Conservation (phyloP, 768 basidiomycete species). For the Chalciporus sphaerocephalus region DNA sequence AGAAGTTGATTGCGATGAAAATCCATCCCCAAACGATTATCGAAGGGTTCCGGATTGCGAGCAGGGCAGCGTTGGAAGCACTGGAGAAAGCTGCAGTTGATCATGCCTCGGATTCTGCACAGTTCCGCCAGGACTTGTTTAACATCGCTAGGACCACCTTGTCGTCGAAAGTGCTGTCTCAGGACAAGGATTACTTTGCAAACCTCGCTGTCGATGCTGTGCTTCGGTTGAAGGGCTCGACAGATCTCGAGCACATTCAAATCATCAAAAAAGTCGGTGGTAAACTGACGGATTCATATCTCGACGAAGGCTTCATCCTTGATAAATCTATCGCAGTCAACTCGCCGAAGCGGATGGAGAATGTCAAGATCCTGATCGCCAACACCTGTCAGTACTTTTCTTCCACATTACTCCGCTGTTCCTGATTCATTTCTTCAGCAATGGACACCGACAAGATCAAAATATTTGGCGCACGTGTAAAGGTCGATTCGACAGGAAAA, state of each 20-base stretch:
- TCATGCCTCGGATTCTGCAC: conserved; percentile 64
- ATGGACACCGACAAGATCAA: conserved; percentile 99
- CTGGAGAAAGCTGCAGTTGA: conserved; percentile 80
- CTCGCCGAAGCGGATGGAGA: conserved; percentile 91
- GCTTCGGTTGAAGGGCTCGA: conserved; percentile 90
- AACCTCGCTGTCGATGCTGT: conserved; percentile 98
- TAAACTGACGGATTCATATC: conserved; percentile 95
- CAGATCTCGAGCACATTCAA: conserved; percentile 96
- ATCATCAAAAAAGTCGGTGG: conserved; percentile 99
- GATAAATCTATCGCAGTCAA: conserved; percentile 94
- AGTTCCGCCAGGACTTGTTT: conserved; percentile 86
- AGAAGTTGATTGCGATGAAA: conserved; percentile 85
- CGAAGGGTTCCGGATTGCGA: conserved; percentile 94
- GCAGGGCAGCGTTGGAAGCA: conserved; percentile 75
- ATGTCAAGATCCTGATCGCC: conserved; percentile 93
- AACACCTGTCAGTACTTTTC: conserved; percentile 79
- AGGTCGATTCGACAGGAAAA: conserved; percentile 94
- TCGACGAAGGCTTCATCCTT: conserved; percentile 98
- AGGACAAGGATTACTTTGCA: conserved; percentile 97
- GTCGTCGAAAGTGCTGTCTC: conserved; percentile 92
- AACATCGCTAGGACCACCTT: conserved; percentile 96
- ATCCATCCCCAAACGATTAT: conserved; percentile 98
- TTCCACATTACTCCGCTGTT: background rate
- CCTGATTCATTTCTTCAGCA: conserved; percentile 42
- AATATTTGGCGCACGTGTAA: conserved; percentile 93